These are phyloP conservation scores for Endothia cerciana DNA, from an alignment of 2,329 filamentous ascomycete species.

Conservation along the genomic window DNA sequence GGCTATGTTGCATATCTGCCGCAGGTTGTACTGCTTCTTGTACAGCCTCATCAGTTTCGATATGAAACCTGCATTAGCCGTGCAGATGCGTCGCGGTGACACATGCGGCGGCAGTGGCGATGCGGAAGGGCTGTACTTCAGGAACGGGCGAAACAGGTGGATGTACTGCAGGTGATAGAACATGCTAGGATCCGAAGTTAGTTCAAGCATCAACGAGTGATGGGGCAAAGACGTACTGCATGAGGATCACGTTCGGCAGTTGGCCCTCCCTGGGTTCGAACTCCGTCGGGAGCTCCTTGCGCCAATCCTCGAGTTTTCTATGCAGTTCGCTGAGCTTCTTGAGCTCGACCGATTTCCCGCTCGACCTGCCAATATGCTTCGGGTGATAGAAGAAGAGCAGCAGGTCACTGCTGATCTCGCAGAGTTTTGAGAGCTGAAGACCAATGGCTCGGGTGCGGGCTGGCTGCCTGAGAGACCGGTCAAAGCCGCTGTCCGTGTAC, in stretches of 20 bases:
- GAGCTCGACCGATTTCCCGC: constrained; percentile 80
- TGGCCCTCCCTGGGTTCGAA: constrained; percentile 89
- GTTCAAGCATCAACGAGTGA: neutral
- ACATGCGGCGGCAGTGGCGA: constrained; percentile 87
- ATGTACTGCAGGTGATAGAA: constrained; percentile 96
- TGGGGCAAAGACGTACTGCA: constrained; percentile 71
- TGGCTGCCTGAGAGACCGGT: constrained; percentile 74
- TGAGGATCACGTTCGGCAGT: constrained; percentile 76
- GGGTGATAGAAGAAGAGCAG: constrained; percentile 92
- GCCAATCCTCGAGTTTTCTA: constrained; percentile 87
- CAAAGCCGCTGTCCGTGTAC: constrained; percentile 82
- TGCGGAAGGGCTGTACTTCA: constrained; percentile 81
- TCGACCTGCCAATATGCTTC: constrained; percentile 61
- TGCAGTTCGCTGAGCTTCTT: constrained; percentile 94
- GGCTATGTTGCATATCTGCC: constrained; percentile 94
- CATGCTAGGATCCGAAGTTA: constrained; percentile 66
- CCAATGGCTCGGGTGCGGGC: constrained; percentile 81
- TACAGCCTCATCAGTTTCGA: constrained; percentile 95
- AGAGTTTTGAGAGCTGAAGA: constrained; percentile 79
- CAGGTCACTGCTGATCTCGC: constrained; percentile 92
- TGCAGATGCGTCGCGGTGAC: constrained; percentile 88
- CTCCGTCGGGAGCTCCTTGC: constrained; percentile 79
- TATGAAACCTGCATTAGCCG: constrained; percentile 84
- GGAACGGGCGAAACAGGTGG: constrained; percentile 91
- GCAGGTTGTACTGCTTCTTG: constrained; percentile 86